Conservation (phyloP, 148 eudicot genomes). For the Camellia japonica region DNA sequence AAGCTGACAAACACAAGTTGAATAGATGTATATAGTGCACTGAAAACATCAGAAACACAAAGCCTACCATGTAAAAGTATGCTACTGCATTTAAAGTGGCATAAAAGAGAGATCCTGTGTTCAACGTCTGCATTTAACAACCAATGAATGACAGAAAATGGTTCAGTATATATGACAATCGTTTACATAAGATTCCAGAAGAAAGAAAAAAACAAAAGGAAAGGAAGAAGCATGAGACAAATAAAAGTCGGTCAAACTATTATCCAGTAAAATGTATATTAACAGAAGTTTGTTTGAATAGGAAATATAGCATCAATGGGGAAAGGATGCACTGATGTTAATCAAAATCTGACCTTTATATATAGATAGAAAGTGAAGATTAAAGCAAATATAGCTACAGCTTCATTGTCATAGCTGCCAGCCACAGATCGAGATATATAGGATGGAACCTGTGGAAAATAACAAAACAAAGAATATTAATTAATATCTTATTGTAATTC, state of each 20-base stretch:
- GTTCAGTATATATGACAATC: constrained; percentile 8
- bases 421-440: constrained; percentile 99
- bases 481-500: background rate
- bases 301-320: background rate
- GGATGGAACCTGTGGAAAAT: constrained; percentile 82
- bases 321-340: background rate
- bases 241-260: background rate
- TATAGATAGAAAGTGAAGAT: constrained; percentile 94
- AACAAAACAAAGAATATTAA: constrained; percentile 11
- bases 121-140: constrained; percentile 69
- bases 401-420: constrained; percentile 99
- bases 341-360: constrained; percentile 57
- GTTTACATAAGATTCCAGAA: background rate
- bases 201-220: background rate
- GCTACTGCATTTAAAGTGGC: constrained; percentile 85
- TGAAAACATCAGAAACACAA: constrained; percentile 9
- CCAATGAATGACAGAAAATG: constrained; percentile 18
- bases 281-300: constrained; percentile 3
- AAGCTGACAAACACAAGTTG: background rate
- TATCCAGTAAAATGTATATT: background rate
- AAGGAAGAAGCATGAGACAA: background rate
- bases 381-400: constrained; percentile 96
- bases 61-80: constrained; percentile 88
- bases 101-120: constrained; percentile 91
- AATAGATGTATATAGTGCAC: constrained; percentile 10